Evolutionary conservation across 352 stramenopile genomes (phyloP).

Genomic region (Globisporangium emineosum): DNA sequence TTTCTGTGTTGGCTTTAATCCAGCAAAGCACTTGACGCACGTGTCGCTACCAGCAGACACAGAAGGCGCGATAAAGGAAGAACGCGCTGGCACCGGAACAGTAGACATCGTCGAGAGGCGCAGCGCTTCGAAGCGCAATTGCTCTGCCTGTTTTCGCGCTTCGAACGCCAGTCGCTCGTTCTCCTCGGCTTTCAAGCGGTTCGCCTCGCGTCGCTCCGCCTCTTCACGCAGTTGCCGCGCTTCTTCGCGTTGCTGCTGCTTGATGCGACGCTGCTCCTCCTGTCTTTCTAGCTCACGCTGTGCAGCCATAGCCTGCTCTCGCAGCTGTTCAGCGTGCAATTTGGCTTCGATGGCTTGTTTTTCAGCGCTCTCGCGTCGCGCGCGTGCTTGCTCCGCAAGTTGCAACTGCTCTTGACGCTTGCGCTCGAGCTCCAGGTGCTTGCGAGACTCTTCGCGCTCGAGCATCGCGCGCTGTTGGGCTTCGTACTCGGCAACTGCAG

Average conservation of each 20-base stretch:
- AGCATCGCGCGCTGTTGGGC: slow-evolving; percentile 50
- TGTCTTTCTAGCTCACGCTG: slow-evolving; percentile 59
- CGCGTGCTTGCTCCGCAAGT: slow-evolving; percentile 46
- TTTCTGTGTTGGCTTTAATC: slow-evolving; percentile 43
- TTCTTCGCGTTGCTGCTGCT: slow-evolving; percentile 50
- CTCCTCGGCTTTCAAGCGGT: slow-evolving; percentile 54
- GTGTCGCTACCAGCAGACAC: slow-evolving; percentile 9
- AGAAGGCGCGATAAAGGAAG: slow-evolving; percentile 15
- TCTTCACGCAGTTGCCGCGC: slow-evolving; percentile 53
- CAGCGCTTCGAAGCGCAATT: slow-evolving; percentile 50
- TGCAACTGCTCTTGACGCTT: slow-evolving; percentile 60
- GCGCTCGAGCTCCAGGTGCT: slow-evolving; percentile 55
- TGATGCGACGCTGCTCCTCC: slow-evolving; percentile 41
- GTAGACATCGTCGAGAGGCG: slow-evolving; percentile 36
- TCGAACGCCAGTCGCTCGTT: slow-evolving; percentile 62
- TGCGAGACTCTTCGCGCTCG: slow-evolving; percentile 60
- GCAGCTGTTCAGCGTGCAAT: slow-evolving; percentile 49
- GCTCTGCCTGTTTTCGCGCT: slow-evolving; percentile 58
- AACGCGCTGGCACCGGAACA: not conserved
- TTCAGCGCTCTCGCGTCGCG: slow-evolving; percentile 56
- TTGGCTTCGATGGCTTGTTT: slow-evolving; percentile 52
- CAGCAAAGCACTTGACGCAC: slow-evolving; percentile 17
- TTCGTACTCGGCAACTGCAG: slow-evolving; percentile 62
- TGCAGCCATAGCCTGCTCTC: slow-evolving; percentile 44
- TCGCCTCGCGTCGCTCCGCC: slow-evolving; percentile 52